phyloP scores from a whole-genome alignment of 768 basidiomycete genomes.

The Boletales sp. region DNA sequence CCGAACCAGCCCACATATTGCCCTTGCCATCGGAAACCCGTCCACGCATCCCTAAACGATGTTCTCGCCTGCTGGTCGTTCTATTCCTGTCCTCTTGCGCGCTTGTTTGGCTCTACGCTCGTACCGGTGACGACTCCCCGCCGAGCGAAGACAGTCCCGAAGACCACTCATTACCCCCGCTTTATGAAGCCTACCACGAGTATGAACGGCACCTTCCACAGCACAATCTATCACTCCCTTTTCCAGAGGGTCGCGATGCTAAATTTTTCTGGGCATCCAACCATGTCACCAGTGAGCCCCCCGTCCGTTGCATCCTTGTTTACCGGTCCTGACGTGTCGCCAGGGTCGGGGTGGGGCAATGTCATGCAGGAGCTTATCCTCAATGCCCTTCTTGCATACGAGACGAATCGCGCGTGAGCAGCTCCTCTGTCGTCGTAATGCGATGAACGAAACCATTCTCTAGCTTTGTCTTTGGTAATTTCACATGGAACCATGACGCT shows the following conservation, averaged over 20 bases:
- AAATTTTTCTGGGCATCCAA: conserved; percentile 50
- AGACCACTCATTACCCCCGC: conserved; percentile 35
- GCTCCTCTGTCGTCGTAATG: too few species aligned
- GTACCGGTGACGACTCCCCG: not conserved
- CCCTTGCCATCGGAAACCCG: conserved; percentile 17
- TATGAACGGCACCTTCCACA: conserved; percentile 46
- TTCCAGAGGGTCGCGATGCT: conserved; percentile 37
- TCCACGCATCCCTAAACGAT: conserved; percentile 5
- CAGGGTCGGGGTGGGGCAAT: conserved; percentile 61
- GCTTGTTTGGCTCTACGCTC: conserved; percentile 17
- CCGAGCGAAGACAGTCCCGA: conserved; percentile 1
- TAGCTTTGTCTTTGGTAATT: conserved; percentile 58
- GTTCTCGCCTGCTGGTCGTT: conserved; percentile 9
- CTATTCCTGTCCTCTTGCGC: conserved; percentile 8
- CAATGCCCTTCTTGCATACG: conserved; percentile 46
- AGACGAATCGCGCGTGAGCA: conserved; percentile 46
- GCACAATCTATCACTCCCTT: conserved; percentile 36
- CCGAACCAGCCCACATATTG: not conserved
- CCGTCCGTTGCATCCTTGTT: conserved; percentile 2
- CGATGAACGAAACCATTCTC: not conserved
- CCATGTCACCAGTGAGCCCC: conserved; percentile 42
- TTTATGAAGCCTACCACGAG: conserved; percentile 42
- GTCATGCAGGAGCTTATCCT: conserved; percentile 55
- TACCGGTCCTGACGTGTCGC: not conserved
- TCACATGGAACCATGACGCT: conserved; percentile 47